phyloP scores from a whole-genome alignment of 1,284 basidiomycete species.

The Mrakiaceae sp. region DNA sequence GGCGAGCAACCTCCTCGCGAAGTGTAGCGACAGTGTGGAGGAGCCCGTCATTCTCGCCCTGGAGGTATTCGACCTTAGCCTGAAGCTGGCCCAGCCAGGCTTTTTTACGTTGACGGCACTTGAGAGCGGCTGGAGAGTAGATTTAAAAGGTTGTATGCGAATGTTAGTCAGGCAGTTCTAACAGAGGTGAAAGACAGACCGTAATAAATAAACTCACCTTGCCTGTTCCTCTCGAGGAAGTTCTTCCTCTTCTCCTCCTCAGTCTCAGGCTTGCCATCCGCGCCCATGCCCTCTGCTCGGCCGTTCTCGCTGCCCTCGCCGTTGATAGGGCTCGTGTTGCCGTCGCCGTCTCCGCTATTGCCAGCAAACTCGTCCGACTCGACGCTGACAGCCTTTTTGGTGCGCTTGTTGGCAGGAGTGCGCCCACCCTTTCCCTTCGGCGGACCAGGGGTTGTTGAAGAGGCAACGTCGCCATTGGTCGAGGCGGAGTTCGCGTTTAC shows the following conservation, averaged over 20 bases:
- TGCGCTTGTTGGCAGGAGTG: constrained; percentile 7
- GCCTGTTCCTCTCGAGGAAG: constrained; percentile 85
- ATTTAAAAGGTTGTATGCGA: neutral
- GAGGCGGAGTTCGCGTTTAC: neutral
- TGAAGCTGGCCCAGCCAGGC: constrained; percentile 91
- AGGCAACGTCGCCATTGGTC: neutral
- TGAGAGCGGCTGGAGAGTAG: constrained; percentile 73
- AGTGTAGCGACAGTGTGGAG: constrained; percentile 41
- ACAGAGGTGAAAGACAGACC: neutral
- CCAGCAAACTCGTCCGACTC: constrained; percentile 18
- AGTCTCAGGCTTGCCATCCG: constrained; percentile 66
- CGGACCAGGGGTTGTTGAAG: neutral
- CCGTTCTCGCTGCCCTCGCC: constrained; percentile 20
- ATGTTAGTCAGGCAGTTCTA: neutral
- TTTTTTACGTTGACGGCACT: constrained; percentile 97
- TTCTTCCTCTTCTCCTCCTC: constrained; percentile 92
- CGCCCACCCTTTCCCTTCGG: neutral
- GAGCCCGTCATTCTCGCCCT: constrained; percentile 89
- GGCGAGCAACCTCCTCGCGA: constrained; percentile 49
- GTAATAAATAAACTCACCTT: constrained; percentile 49
- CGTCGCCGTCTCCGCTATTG: neutral
- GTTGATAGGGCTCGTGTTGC: constrained; percentile 21
- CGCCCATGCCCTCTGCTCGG: constrained; percentile 16
- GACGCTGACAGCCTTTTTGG: constrained; percentile 20
- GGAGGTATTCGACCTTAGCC: constrained; percentile 80